A percentile compares a stretch with the other conserved stretches of the same genome.
phyloP scores from a whole-genome alignment of 257 asterid genomes.

The Striga asiatica region DNA sequence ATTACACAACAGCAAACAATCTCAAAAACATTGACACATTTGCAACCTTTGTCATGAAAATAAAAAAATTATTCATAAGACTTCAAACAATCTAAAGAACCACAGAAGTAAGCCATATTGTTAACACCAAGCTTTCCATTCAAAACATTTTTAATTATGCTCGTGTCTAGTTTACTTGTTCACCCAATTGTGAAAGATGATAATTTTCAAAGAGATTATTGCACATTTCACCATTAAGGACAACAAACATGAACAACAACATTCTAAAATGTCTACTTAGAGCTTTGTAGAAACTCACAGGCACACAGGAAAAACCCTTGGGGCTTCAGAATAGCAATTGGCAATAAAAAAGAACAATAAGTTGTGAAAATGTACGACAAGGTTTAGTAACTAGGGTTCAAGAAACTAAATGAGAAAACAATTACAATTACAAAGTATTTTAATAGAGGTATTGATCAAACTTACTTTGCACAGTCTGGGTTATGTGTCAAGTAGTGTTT shows the following conservation, averaged over 20 bases:
- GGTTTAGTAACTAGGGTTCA: not conserved
- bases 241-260: not conserved
- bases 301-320: not conserved
- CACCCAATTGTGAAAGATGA: not conserved
- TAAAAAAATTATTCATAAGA: no score
- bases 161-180: not conserved
- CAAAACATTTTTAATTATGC: not conserved
- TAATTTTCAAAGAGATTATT: not conserved
- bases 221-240: not conserved
- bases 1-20: slow-evolving; percentile 13
- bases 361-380: not conserved
- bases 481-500: slow-evolving; percentile 55
- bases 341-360: not conserved
- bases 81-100: no score
- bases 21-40: not conserved
- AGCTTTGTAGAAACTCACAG: not conserved
- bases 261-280: not conserved
- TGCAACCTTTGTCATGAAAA: not conserved
- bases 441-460: not conserved
- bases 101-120: no score
- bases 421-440: not conserved
- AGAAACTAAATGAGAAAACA: not conserved
- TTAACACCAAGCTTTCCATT: not conserved
- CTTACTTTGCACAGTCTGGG: slow-evolving; percentile 74
- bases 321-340: slow-evolving; percentile 1